Evolutionary conservation across 169 alveolate species (phyloP).

Genomic region (Theileria equi): DNA sequence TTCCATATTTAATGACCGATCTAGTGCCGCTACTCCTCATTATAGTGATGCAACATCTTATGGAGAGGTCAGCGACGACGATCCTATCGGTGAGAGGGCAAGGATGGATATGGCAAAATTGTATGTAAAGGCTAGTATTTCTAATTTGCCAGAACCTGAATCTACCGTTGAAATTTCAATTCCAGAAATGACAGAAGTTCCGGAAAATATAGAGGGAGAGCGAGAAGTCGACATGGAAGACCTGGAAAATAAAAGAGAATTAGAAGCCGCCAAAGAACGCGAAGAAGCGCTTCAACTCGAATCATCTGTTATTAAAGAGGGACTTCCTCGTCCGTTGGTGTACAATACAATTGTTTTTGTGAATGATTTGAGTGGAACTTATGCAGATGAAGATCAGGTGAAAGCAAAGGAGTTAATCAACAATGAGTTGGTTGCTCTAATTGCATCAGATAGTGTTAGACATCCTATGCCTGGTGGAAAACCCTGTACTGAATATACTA

Average conservation of each 20-base stretch:
- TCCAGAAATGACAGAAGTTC: constrained; percentile 22
- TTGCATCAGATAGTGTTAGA: constrained; percentile 48
- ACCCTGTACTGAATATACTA: constrained; percentile 12
- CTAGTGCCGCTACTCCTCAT: constrained; percentile 28
- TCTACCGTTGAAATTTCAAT: constrained; percentile 65
- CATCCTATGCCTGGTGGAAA: constrained; percentile 62
- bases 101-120: constrained; percentile 74
- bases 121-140: constrained; percentile 68
- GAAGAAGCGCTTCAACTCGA: constrained; percentile 10
- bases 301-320: constrained; percentile 11
- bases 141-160: constrained; percentile 71
- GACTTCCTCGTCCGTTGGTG: constrained; percentile 45
- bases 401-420: constrained; percentile 25
- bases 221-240: constrained; percentile 42
- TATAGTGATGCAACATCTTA: constrained; percentile 41
- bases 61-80: constrained; percentile 30
- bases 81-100: constrained; percentile 67
- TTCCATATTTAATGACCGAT: constrained; percentile 38
- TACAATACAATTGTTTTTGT: constrained; percentile 49
- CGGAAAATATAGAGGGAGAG: constrained; percentile 1
- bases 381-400: constrained; percentile 1
- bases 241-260: constrained; percentile 42
- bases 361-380: constrained; percentile 24
- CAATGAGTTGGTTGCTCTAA: constrained; percentile 32
- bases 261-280: background rate